Percentiles rank a stretch among this genome's conserved stretches.
These are phyloP conservation scores for Schoenoplectus tabernaemontani DNA, from an alignment of 202 grass and related monocot genomes.

Conservation along the genomic window DNA sequence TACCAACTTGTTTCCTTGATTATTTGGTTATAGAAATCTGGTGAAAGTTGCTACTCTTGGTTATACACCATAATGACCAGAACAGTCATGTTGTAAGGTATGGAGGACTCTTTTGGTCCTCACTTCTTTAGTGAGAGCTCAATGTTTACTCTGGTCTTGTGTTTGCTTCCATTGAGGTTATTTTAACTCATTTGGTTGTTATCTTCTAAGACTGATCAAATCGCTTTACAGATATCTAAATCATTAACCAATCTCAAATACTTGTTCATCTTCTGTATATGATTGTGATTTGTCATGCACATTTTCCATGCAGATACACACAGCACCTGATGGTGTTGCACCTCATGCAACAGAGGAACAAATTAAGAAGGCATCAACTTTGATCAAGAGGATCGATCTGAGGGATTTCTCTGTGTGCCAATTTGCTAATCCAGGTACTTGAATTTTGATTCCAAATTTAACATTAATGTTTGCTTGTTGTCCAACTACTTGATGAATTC, in stretches of 20 bases:
- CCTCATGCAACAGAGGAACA: conserved; percentile 73
- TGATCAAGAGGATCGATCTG: conserved; percentile 70
- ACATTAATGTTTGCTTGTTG: not conserved
- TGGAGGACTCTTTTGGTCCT: not conserved
- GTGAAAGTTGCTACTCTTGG: not conserved
- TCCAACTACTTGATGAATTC: not conserved
- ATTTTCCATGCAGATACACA: conserved; percentile 51
- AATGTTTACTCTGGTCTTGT: not conserved
- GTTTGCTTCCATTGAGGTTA: not conserved
- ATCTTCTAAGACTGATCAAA: not conserved
- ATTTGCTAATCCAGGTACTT: conserved; percentile 80
- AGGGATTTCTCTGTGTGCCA: conserved; percentile 59
- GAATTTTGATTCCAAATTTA: not conserved
- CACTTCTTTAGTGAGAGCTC: not conserved
- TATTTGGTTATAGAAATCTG: not conserved
- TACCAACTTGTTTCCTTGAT: not conserved
- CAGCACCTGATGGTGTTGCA: conserved; percentile 36
- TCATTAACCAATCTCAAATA: not conserved
- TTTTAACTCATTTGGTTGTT: not conserved
- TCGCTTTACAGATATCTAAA: not conserved
- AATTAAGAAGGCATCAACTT: conserved; percentile 64
- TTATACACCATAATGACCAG: not conserved
- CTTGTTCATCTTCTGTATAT: not conserved
- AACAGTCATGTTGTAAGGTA: not conserved
- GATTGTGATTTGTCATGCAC: not conserved